These are phyloP conservation scores for Venturia nashicola DNA, from an alignment of 2,329 filamentous ascomycete genomes.

Conservation along the genomic window DNA sequence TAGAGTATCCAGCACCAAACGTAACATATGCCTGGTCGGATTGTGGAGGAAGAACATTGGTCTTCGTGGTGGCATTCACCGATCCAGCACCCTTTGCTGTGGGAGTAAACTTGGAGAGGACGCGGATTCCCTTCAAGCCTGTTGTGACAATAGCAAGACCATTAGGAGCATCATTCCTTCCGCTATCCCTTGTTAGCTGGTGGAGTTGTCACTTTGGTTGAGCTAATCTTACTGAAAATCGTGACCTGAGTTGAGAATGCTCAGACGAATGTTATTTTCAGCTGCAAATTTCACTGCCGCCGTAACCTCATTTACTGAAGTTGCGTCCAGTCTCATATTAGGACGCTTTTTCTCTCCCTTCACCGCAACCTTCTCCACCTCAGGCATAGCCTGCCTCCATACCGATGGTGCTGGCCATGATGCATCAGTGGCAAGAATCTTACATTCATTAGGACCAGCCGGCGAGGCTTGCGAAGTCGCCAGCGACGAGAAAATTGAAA, in stretches of 20 bases:
- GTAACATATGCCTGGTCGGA: constrained; percentile 4
- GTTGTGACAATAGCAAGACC: background rate
- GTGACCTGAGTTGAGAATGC: constrained; percentile 7
- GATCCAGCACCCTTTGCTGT: constrained; percentile 1
- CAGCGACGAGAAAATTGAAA: background rate
- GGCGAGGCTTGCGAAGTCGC: background rate
- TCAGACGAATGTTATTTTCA: constrained; percentile 4
- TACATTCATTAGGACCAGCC: background rate
- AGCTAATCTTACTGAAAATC: constrained; percentile 4
- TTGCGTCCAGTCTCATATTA: constrained; percentile 2
- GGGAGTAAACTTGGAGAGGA: background rate
- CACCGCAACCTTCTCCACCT: background rate
- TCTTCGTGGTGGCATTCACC: background rate
- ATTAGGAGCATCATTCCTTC: constrained; percentile 5
- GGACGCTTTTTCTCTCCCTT: background rate
- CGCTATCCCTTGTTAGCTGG: background rate
- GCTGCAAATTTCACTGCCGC: constrained; percentile 4
- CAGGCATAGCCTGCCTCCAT: constrained; percentile 2
- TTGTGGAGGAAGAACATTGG: background rate
- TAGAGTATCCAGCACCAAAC: constrained; percentile 2
- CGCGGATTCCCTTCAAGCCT: background rate
- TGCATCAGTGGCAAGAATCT: constrained; percentile 4
- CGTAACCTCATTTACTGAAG: constrained; percentile 1
- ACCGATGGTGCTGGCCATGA: constrained; percentile 2
- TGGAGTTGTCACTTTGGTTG: background rate